Evolutionary conservation across 768 basidiomycete species (phyloP).

Genomic region (Mycena albidolilacea): DNA sequence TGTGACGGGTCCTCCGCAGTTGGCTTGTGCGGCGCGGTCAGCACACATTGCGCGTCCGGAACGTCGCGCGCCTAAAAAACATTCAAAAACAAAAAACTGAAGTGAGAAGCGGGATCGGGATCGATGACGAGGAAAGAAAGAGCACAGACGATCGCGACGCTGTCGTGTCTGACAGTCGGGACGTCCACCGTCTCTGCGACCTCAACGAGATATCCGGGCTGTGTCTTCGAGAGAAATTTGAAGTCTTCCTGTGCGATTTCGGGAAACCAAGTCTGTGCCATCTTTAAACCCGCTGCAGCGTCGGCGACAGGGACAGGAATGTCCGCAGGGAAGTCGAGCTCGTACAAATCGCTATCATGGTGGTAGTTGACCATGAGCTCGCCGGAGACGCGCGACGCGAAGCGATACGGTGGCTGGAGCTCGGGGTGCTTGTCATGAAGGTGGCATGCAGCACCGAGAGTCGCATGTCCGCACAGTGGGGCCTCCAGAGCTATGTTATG

Average conservation of each 20-base stretch:
- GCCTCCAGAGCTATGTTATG: conserved; percentile 20
- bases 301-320: conserved; percentile 15
- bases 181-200: conserved; percentile 35
- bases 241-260: conserved; percentile 19
- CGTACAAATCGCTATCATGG: background rate
- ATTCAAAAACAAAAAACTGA: too few species aligned
- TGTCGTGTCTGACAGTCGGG: conserved; percentile 19
- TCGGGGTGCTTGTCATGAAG: conserved; percentile 26
- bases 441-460: conserved; percentile 33
- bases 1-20: too few species aligned
- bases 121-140: too few species aligned
- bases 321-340: conserved; percentile 14
- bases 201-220: conserved; percentile 31
- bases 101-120: too few species aligned
- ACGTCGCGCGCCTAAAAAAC: too few species aligned
- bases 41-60: too few species aligned
- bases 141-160: conserved; percentile 22
- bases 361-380: background rate
- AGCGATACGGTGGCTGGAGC: conserved; percentile 37
- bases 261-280: conserved; percentile 37
- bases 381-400: conserved; percentile 8
- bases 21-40: too few species aligned
- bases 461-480: conserved; percentile 37
- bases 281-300: background rate
- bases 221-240: conserved; percentile 24